These are phyloP conservation scores for Rhytidhysteron rufulum DNA, from an alignment of 2,329 filamentous ascomycete species.

Conservation along the genomic window DNA sequence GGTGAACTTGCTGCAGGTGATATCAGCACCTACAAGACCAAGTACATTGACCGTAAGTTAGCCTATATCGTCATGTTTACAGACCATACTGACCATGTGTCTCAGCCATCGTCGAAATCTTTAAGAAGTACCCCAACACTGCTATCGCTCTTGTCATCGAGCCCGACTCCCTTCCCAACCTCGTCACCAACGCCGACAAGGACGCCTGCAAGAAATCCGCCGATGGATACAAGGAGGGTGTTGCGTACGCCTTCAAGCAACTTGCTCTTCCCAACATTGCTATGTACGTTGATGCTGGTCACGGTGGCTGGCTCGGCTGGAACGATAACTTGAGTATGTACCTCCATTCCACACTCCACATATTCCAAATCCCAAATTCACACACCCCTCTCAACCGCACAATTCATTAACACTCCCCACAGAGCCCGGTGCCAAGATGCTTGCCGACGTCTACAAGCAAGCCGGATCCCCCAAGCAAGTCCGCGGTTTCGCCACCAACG, in stretches of 20 bases:
- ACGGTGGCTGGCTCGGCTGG: slow-evolving; percentile 66
- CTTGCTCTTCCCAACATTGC: slow-evolving; percentile 61
- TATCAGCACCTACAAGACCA: slow-evolving; percentile 47
- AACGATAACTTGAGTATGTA: slow-evolving; percentile 51
- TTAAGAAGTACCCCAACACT: slow-evolving; percentile 52
- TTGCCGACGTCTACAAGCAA: slow-evolving; percentile 45
- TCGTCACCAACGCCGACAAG: slow-evolving; percentile 58
- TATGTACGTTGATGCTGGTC: slow-evolving; percentile 63
- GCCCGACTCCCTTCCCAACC: slow-evolving; percentile 61
- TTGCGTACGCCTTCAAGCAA: slow-evolving; percentile 55
- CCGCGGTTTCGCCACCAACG: slow-evolving; percentile 54
- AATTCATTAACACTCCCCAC: slow-evolving; percentile 9
- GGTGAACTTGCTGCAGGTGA: slow-evolving; percentile 58
- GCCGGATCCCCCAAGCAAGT: slow-evolving; percentile 47
- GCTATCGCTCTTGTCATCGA: slow-evolving; percentile 47
- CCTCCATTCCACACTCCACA: too few species aligned
- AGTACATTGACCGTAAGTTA: slow-evolving; percentile 49
- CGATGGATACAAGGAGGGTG: slow-evolving; percentile 54
- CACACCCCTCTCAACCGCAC: neutral
- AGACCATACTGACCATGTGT: slow-evolving; percentile 2
- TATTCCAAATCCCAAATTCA: too few species aligned
- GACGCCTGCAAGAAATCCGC: slow-evolving; percentile 55
- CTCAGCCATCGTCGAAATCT: slow-evolving; percentile 48
- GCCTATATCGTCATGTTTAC: neutral
- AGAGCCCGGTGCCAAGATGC: slow-evolving; percentile 50